These are phyloP conservation scores for Alternaria sp. DNA, from an alignment of 2,329 filamentous ascomycete genomes.

Conservation along the genomic window DNA sequence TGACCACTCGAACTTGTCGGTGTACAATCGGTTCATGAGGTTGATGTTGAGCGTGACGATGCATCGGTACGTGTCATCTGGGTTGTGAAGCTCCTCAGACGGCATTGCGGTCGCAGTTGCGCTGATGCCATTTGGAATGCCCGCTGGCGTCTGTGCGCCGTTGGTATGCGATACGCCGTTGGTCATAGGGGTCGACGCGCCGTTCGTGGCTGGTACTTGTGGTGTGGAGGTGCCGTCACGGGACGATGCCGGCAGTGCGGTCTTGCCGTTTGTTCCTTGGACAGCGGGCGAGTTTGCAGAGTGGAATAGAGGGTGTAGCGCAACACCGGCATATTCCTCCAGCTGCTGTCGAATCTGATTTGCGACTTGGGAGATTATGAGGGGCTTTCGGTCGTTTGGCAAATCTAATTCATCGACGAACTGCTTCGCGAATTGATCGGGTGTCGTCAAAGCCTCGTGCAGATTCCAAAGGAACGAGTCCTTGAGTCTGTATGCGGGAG, in stretches of 20 bases:
- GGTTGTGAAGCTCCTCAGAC: slow-evolving; percentile 78
- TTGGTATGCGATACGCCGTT: slow-evolving; percentile 55
- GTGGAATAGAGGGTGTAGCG: slow-evolving; percentile 90
- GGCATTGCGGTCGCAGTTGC: slow-evolving; percentile 70
- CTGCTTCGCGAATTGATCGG: slow-evolving; percentile 90
- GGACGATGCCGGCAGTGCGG: slow-evolving; percentile 51
- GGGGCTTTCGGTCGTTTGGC: slow-evolving; percentile 69
- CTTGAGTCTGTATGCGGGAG: slow-evolving; percentile 84
- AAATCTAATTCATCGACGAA: slow-evolving; percentile 94
- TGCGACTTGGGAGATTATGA: slow-evolving; percentile 80
- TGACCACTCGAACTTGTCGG: slow-evolving; percentile 98
- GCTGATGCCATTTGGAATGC: slow-evolving; percentile 64
- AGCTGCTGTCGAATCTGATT: slow-evolving; percentile 93
- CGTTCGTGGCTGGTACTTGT: slow-evolving; percentile 54
- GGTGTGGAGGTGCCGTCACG: slow-evolving; percentile 60
- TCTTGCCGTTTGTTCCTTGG: slow-evolving; percentile 38
- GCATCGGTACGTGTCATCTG: slow-evolving; percentile 93
- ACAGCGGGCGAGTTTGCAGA: slow-evolving; percentile 47
- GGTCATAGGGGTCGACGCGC: slow-evolving; percentile 62
- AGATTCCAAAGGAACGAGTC: slow-evolving; percentile 99
- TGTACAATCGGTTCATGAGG: slow-evolving; percentile 87
- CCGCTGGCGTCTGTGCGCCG: slow-evolving; percentile 54
- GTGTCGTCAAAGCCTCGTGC: slow-evolving; percentile 91
- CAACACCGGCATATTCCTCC: slow-evolving; percentile 94
- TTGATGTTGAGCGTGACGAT: slow-evolving; percentile 92